Percentiles rank a stretch among this genome's conserved stretches.
phyloP scores from a whole-genome alignment of 352 stramenopile species.

The Phytophthora sp. region DNA sequence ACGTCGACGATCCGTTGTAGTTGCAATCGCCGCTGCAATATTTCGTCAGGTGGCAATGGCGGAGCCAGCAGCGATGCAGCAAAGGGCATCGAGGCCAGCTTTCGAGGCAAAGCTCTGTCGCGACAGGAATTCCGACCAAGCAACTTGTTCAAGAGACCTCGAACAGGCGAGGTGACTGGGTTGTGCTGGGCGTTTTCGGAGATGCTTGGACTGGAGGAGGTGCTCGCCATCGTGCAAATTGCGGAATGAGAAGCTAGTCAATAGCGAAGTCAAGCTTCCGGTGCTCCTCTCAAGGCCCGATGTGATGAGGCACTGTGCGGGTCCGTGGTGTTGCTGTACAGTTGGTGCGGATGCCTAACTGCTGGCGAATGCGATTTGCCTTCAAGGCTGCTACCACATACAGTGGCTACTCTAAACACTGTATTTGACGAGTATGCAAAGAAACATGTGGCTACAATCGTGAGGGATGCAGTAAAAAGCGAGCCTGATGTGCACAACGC shows the following conservation, averaged over 20 bases:
- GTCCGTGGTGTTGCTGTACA: too few relatives aligned
- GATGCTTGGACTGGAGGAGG: neutral
- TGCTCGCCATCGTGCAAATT: conserved; percentile 16
- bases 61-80: conserved; percentile 17
- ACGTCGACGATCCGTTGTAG: conserved; percentile 24
- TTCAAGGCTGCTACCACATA: too few relatives aligned
- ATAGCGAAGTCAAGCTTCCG: neutral
- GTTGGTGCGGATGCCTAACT: too few relatives aligned
- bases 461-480: too few relatives aligned
- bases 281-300: conserved; percentile 6
- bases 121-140: conserved; percentile 6
- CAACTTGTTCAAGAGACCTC: conserved; percentile 14
- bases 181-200: neutral
- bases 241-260: conserved; percentile 7
- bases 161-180: neutral
- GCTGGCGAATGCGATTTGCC: too few relatives aligned
- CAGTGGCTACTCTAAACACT: too few relatives aligned
- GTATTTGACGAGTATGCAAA: too few relatives aligned
- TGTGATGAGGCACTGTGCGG: conserved; percentile 28
- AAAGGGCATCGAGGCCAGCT: conserved; percentile 16
- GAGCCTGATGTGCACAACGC: too few relatives aligned
- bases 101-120: conserved; percentile 9
- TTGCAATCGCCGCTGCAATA: conserved; percentile 3
- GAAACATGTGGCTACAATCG: too few relatives aligned
- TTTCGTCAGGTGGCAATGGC: conserved; percentile 3